Evolutionary conservation across 73 alveolate genomes (phyloP), one percentile per base, ranked within the genome.

Genomic region (Blepharisma japonicum): DNA sequence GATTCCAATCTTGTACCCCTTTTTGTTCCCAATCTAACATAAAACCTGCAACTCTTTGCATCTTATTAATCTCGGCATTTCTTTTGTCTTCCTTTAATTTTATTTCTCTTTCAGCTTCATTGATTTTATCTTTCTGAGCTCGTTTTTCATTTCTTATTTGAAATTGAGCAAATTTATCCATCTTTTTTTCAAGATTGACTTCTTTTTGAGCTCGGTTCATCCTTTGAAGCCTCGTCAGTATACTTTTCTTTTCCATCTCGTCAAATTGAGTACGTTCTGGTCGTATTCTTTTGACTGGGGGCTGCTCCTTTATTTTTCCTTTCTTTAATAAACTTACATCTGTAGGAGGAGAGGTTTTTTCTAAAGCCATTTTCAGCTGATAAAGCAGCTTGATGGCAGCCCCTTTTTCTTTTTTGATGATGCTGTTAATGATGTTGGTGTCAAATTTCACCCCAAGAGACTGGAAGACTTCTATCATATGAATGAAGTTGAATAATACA

Each of bases 1-100:
- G 92, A 89, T 94, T 96, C 99, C 99, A 96, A 71, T 96, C 93
- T 74, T 94, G 96, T 0, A 92, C 92, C 49, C 99, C 99, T 83
- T 96, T 96, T 76, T 91, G 91, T 77, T 89, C 94, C 97, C 98
- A 96, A 81, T 96, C 98, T 82, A 94, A 98, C 94, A 94, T 85
- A 79, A 96, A 96, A 25, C 98, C 99, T 83, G 96, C 97, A 89
- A 90, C 92, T 85, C 99, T 92, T 68, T 94, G 91, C 45, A 94
- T 82, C 82, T 96, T 96, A 83, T 94, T 94, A 67, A 94, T 81
- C 68, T 88, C 87, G 23, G 93, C 95, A 56, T 91, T 84, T 42
- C 97, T 83, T 86, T 71, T 95, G 90, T 90, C 92, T 72, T 94
- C 91, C 86, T 91, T 92, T 84, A 85, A 71, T 81, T 88, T 88